These are phyloP conservation scores for Kazachstania viticola DNA, from an alignment of 805 yeast genomes.

Conservation along the genomic window DNA sequence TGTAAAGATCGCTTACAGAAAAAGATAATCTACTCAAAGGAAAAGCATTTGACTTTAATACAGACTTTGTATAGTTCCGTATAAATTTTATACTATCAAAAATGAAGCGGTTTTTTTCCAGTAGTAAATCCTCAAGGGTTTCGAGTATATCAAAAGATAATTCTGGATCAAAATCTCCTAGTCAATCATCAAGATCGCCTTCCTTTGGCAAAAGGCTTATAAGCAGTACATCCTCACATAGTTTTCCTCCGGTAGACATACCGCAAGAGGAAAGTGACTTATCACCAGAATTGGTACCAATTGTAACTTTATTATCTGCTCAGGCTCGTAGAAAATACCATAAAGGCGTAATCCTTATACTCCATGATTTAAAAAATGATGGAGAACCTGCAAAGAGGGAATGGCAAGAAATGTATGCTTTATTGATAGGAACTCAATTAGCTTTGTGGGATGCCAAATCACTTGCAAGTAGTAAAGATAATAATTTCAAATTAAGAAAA, in stretches of 20 bases:
- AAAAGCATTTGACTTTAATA: too few species aligned
- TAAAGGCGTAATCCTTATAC: slow-evolving; percentile 64
- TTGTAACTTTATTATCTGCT: slow-evolving; percentile 61
- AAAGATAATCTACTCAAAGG: too few species aligned
- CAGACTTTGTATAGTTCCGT: too few species aligned
- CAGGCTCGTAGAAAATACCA: slow-evolving; percentile 64
- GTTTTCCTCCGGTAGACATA: slow-evolving; percentile 2
- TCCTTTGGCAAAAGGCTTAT: slow-evolving; percentile 5
- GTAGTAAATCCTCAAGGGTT: slow-evolving; percentile 16
- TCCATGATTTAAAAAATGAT: slow-evolving; percentile 66
- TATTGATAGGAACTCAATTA: slow-evolving; percentile 77
- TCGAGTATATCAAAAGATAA: slow-evolving; percentile 18
- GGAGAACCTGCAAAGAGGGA: slow-evolving; percentile 75
- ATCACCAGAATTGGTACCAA: slow-evolving; percentile 43
- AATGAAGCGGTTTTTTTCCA: slow-evolving; percentile 22
- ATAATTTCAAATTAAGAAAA: slow-evolving; percentile 32
- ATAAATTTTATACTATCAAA: too few species aligned
- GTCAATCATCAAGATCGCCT: slow-evolving; percentile 1
- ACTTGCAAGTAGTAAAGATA: slow-evolving; percentile 34
- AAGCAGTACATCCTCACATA: slow-evolving; percentile 5
- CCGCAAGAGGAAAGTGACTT: slow-evolving; percentile 5
- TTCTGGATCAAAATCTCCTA: slow-evolving; percentile 7
- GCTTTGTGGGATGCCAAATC: slow-evolving; percentile 83
- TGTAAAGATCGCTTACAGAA: too few species aligned
- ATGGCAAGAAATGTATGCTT: slow-evolving; percentile 91